Percentiles rank a stretch among this genome's conserved stretches.
Evolutionary conservation across 352 stramenopile species (phyloP).

Genomic region (Phytophthora pistaciae): DNA sequence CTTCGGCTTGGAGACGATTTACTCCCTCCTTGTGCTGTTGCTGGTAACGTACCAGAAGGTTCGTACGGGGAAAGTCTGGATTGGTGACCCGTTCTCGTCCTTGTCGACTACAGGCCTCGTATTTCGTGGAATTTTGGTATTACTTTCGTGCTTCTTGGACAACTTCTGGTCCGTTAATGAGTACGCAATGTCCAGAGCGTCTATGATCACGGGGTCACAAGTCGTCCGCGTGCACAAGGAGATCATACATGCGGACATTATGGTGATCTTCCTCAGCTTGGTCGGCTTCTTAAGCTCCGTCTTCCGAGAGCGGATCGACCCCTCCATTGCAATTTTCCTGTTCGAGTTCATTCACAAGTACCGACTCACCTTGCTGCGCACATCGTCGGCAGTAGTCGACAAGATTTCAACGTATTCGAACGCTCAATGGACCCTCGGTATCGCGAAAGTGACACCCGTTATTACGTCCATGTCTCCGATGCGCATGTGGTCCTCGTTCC

Average conservation of each 20-base stretch:
- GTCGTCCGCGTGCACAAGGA: conserved; percentile 31
- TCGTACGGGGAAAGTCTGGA: conserved; percentile 44
- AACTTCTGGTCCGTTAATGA: conserved; percentile 49
- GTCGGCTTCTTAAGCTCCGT: conserved; percentile 33
- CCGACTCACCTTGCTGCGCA: conserved; percentile 15
- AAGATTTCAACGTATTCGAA: conserved; percentile 21
- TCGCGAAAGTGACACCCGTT: conserved; percentile 11
- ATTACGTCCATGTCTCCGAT: conserved; percentile 32
- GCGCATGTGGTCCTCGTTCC: conserved; percentile 33
- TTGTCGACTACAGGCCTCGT: conserved; percentile 36
- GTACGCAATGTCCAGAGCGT: conserved; percentile 40
- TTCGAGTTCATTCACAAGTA: conserved; percentile 36
- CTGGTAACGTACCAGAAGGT: conserved; percentile 44
- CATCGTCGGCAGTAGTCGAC: conserved; percentile 17
- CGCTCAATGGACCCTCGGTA: conserved; percentile 13
- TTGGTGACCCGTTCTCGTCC: conserved; percentile 51
- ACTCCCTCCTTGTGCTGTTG: conserved; percentile 39
- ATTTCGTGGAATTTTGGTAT: conserved; percentile 26
- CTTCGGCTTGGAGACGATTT: conserved; percentile 42
- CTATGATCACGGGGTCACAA: conserved; percentile 22
- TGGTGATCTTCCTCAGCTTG: conserved; percentile 35
- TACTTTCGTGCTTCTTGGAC: conserved; percentile 41
- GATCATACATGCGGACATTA: conserved; percentile 46
- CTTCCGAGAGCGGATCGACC: conserved; percentile 41
- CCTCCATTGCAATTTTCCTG: conserved; percentile 36